Evolutionary conservation across 2,329 filamentous ascomycete species (phyloP).

Genomic region (Aspergillus versicolor): DNA sequence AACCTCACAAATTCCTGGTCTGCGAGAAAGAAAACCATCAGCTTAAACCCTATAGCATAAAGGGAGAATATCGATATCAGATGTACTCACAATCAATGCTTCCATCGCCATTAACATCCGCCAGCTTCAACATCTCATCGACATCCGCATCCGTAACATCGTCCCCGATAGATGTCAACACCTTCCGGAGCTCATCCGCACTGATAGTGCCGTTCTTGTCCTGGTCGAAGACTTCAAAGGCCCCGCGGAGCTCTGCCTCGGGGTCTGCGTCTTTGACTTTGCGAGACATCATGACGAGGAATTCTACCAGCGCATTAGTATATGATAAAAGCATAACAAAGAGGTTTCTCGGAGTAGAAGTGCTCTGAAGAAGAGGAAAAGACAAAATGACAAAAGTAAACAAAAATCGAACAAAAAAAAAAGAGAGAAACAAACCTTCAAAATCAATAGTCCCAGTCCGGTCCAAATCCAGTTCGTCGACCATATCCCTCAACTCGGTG

Average conservation of each 20-base stretch:
- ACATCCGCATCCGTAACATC: background rate
- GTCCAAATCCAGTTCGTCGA: background rate
- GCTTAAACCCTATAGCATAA: no score
- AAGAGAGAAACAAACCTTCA: background rate
- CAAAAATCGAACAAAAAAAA: no score
- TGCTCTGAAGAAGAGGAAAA: no score
- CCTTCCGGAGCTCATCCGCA: background rate
- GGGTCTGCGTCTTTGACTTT: constrained; percentile 1
- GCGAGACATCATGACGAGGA: constrained; percentile 1
- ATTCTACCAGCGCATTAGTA: background rate
- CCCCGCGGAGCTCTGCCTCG: background rate
- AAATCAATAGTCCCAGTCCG: constrained; percentile 1
- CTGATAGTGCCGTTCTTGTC: background rate
- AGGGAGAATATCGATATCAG: no score
- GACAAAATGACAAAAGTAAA: no score
- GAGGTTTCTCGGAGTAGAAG: background rate
- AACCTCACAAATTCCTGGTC: background rate
- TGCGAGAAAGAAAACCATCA: background rate
- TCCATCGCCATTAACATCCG: background rate
- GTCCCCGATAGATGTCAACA: background rate
- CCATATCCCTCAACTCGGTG: background rate
- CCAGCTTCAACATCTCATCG: background rate
- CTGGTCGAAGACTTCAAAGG: background rate
- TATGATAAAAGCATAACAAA: background rate
- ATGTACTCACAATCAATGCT: background rate